Evolutionary conservation across 306 rosid genomes (phyloP).

Genomic region (Medicago truncatula): MtrunA17r5.0-ANR NC_053044.1:37727001-37727500

Average conservation of each 20-base stretch:
- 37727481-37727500: not conserved
- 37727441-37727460: not conserved
- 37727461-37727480: not conserved
- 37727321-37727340: slow-evolving; percentile 90
- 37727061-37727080: too few relatives aligned
- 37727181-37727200: slow-evolving; percentile 32
- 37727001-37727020: too few relatives aligned
- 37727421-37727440: not conserved
- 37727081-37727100: too few relatives aligned
- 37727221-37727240: slow-evolving; percentile 12
- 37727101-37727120: too few relatives aligned
- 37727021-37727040: too few relatives aligned
- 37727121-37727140: too few relatives aligned
- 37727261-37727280: slow-evolving; percentile 42
- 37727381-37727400: slow-evolving; percentile 90
- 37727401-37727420: slow-evolving; percentile 51
- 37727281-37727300: slow-evolving; percentile 91
- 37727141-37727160: not conserved
- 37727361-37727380: slow-evolving; percentile 83
- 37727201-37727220: slow-evolving; percentile 29
- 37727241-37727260: slow-evolving; percentile 19
- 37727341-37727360: slow-evolving; percentile 95
- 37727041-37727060: too few relatives aligned
- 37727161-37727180: slow-evolving; percentile 31
- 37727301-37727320: slow-evolving; percentile 85